Base-by-base conservation (phyloP, 805 yeast genomes). In the Limtongozyma cylindracea region DNA sequence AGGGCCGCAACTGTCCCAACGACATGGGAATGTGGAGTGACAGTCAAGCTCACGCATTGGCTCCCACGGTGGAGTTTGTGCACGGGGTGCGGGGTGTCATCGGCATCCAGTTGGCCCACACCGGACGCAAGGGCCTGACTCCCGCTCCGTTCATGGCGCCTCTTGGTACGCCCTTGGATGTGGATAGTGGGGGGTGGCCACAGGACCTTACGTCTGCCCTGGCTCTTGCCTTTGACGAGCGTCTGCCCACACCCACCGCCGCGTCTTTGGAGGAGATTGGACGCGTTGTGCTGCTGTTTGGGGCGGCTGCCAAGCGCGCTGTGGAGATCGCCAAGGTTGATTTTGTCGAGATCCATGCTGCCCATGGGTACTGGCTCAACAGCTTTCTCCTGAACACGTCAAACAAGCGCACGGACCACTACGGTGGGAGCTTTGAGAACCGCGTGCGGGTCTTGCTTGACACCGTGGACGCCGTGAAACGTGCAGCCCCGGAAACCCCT, bases 41-140 rank as follows among this genome's bases (percentile, higher is more conserved):
- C 8, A 9, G n/a, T 5, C 11, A 17, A 4, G 18, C 11, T 9
- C 10, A 9, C 8, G 8, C 8, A 4, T n/a, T 5, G 11, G 8
- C 5, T 5, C 5, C 4, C 8, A 5, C 8, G 18, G 8, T 4
- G 5, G n/a, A 55, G 12, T 47, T 42, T 6, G 52, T 60, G 11
- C 71, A 61, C 32, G 41, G 30, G 3, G 46, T 55, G 27, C 33
- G 37, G 13, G 50, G 66, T 0, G 47, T 38, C 21, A 35, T 51
- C 3, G 41, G 57, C 20, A 33, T 52, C 16, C 74, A 67, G 42
- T 28, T 67, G 13, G 63, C 69, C 68, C 47, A 43, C 9, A 35
- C 61, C 13, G 69, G 69, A 13, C 39, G 63, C 23, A 48, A 40
- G 20, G 48, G 40, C 11, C 35, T 29, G 17, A 38, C 45, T 10